Conservation (phyloP, 2,329 filamentous ascomycete genomes). For the Gnomoniopsis sp. region DNA sequence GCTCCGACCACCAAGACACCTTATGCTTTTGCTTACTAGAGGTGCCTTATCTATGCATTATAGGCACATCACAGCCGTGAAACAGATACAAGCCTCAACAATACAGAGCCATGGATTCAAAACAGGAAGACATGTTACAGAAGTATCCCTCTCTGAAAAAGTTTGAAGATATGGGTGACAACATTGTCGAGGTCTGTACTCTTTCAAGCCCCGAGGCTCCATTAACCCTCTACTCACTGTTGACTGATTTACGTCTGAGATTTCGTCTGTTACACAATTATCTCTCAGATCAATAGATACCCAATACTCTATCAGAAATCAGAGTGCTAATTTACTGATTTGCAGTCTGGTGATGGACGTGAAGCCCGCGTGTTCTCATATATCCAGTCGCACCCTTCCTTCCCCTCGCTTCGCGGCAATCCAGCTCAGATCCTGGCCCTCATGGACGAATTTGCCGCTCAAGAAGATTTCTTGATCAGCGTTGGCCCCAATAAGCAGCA, state of each 20-base stretch:
- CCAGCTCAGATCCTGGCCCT: neutral
- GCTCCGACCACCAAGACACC: too few species aligned
- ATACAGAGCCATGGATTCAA: too few species aligned
- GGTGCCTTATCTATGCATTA: too few species aligned
- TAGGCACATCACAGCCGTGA: too few species aligned
- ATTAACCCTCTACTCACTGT: too few species aligned
- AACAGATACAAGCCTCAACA: too few species aligned
- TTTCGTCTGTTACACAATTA: neutral
- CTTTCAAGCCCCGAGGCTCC: too few species aligned
- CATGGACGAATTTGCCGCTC: neutral
- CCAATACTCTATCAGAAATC: too few species aligned
- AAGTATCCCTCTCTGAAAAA: neutral
- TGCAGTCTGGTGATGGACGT: neutral
- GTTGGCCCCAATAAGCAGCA: neutral
- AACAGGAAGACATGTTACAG: neutral
- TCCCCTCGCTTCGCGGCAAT: neutral
- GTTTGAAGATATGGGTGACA: neutral
- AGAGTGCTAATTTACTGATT: too few species aligned
- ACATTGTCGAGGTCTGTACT: neutral
- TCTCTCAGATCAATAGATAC: too few species aligned
- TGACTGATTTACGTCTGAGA: too few species aligned
- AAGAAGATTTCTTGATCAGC: constrained; percentile 4
- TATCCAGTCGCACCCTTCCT: neutral
- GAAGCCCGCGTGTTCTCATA: neutral
- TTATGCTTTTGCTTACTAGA: too few species aligned